Conservation (phyloP, 352 stramenopile species). For the Elongisporangium undulatum region DNA sequence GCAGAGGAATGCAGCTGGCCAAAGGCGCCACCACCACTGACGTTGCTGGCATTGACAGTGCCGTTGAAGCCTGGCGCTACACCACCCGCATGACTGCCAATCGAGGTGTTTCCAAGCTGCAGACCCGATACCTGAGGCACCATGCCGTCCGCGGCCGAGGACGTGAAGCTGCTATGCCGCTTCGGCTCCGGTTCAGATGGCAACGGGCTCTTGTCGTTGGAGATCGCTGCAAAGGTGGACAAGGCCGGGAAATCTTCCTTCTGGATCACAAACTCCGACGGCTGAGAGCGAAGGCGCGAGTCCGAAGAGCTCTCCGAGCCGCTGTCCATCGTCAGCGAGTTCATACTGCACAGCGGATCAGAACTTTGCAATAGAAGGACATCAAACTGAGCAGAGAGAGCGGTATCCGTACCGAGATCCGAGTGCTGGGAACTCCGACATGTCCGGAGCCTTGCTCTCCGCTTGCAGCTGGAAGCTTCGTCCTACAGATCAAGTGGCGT, state of each 20-base stretch:
- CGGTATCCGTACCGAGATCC: conserved; percentile 35
- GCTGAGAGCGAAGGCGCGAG: conserved; percentile 35
- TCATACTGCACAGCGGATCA: conserved; percentile 31
- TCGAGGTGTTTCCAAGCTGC: conserved; percentile 46
- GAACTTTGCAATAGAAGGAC: neutral
- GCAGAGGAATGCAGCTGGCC: conserved; percentile 39
- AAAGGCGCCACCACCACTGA: conserved; percentile 37
- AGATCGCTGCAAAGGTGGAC: conserved; percentile 48
- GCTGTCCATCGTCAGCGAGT: conserved; percentile 49
- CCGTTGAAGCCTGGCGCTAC: conserved; percentile 1
- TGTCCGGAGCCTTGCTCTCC: conserved; percentile 75
- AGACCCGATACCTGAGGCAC: conserved; percentile 36
- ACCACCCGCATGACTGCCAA: conserved; percentile 36
- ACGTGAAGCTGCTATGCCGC: conserved; percentile 66
- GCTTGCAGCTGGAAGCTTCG: conserved; percentile 39
- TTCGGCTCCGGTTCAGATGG: conserved; percentile 44
- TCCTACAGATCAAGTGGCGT: conserved; percentile 16
- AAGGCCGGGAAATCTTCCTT: conserved; percentile 85
- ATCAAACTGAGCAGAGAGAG: neutral
- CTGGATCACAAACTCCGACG: conserved; percentile 83
- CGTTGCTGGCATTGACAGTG: neutral
- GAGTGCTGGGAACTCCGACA: conserved; percentile 81
- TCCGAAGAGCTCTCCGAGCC: conserved; percentile 17
- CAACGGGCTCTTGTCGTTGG: conserved; percentile 50
- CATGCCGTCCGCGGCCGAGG: conserved; percentile 60